Base-by-base conservation (phyloP, 2,329 filamentous ascomycete genomes). In the Trichophyton equinum region DNA sequence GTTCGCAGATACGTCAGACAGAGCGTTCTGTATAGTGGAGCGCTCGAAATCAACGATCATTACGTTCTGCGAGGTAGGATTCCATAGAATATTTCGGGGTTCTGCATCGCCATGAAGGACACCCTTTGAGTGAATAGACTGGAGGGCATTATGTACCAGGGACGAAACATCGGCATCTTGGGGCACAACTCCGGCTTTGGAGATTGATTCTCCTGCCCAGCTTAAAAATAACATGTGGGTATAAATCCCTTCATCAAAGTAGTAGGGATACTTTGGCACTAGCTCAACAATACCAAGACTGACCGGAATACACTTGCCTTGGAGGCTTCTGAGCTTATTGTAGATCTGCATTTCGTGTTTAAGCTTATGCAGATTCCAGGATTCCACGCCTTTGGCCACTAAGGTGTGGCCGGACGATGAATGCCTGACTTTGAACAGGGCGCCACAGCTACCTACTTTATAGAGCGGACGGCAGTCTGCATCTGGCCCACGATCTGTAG, bases 201-300 rank as follows among this genome's bases (percentile, higher is more conserved):
- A n/a, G 8, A 62, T 58, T 5, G 58, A 30, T 13, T 25, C 36
- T 33, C 61, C 61, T 8, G 40, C 61, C 58, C 58, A 62, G 22
- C 51, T 60, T 4, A 60, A 42, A 7, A 62, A n/a, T 27, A 62
- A 36, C 58, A 60, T 62, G 20, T 60, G 58, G 25, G 58, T 57
- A 22, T 60, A 60, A 25, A 11, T 51, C 22, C 58, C 53, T 33
- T 25, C 61, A 57, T 58, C 30, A 30, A 42, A 58, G 58, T 60
- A 58, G 7, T 60, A 60, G 7, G 58, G 61, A 33, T 5, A 25
- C 7, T 42, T 51, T 57, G 38, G n/a, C 5, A 57, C 11, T 6
- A 62, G 53, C n/a, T 27, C n/a, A 13, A 62, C 38, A 15, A 58
- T 30, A 25, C 61, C 61, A 20, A 62, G 51, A 22, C 61, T 60